Conservation (phyloP, 805 yeast species). For the Pichia rugopelliculosa region DNA sequence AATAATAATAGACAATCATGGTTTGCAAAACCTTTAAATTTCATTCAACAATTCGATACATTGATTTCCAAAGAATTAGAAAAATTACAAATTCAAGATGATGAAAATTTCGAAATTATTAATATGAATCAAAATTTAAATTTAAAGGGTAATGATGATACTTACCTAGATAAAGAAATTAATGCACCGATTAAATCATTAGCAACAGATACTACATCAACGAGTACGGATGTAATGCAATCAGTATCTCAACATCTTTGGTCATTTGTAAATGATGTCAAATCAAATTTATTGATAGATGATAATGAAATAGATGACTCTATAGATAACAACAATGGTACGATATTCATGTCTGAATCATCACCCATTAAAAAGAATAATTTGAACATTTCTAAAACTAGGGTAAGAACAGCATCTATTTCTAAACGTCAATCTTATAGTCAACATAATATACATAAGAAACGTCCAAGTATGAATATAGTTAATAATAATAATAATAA, state of each 20-base stretch:
- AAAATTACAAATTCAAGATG: constrained; percentile 34
- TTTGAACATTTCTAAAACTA: neutral
- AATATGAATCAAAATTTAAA: constrained; percentile 10
- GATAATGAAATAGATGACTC: constrained; percentile 5
- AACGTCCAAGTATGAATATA: constrained; percentile 3
- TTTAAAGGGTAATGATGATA: constrained; percentile 14
- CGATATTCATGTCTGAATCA: neutral
- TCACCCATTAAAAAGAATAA: neutral
- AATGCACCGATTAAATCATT: constrained; percentile 20
- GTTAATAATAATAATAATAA: neutral
- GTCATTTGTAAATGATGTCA: constrained; percentile 46
- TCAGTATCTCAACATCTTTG: constrained; percentile 38
- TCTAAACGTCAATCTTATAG: constrained; percentile 26
- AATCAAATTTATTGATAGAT: constrained; percentile 24
- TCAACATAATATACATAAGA: constrained; percentile 17
- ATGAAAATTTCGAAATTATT: constrained; percentile 8
- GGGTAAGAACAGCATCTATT: constrained; percentile 23
- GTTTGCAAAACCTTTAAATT: constrained; percentile 47
- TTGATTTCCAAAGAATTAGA: constrained; percentile 61
- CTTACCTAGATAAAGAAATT: constrained; percentile 18
- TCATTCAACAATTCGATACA: constrained; percentile 62
- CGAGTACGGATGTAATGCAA: constrained; percentile 27
- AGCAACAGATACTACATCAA: constrained; percentile 13
- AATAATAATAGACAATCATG: constrained; percentile 16
- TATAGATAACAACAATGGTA: neutral